Evolutionary conservation across 805 yeast species (phyloP), one percentile per base, ranked within the genome.

Genomic region (Candida stauntonica): DNA sequence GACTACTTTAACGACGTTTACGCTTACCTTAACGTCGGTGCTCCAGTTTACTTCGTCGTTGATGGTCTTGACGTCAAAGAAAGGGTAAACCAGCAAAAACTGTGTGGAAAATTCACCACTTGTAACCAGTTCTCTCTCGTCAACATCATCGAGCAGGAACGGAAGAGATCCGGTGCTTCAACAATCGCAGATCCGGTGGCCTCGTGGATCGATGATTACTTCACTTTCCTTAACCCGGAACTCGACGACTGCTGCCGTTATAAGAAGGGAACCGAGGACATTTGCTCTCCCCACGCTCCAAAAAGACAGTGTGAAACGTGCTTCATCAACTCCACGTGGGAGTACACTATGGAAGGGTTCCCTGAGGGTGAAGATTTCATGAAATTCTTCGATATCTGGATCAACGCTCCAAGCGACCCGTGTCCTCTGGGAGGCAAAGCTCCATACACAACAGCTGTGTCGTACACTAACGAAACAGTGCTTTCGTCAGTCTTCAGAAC

Each of bases 341-440:
- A 74, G 39, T 75, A 78, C 48, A 67, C 73, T 29, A 86, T 88
- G 95, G 67, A 71, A 5, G 96, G 93, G 0, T 78, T 93, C 54
- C 99, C 99, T 0, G 77, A 76, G 51, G 78, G 77, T 26, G 67
- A 67, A 1, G 80, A 79, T 26, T 91, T 91, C 53, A 75, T 84
- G 77, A 67, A 66, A 31, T 86, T 70, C 50, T 81, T 88, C 55
- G 60, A 74, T 17, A 75, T 82, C 29, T 91, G 99, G 99, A 85
- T 91, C 18, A 69, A 77, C 28, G 64, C 86, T 1, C 85, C 86
- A 18, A 84, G 95, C 41, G 93, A 85, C 52, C 86, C 91, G 3
- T 91, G 99, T 60, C 96, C 98, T 1, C 64, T 91, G 19, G 98
- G 96, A 4, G 99, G 99, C 2, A 84, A 85, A 54, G 97, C 97